Percentiles rank a stretch among this genome's conserved stretches.
Evolutionary conservation across 306 rosid genomes (phyloP).

Genomic region (Vicia faba): DNA sequence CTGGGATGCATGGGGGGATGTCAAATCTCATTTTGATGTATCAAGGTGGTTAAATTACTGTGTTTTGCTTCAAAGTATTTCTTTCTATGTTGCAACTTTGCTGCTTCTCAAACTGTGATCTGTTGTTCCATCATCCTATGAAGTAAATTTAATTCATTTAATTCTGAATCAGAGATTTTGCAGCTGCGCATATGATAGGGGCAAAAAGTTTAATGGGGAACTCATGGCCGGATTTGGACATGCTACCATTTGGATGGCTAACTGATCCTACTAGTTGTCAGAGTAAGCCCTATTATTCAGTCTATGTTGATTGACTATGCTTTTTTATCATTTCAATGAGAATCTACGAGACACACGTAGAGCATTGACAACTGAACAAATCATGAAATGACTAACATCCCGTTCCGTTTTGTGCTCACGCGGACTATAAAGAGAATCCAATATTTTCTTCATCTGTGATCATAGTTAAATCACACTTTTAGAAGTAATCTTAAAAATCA

Average conservation of each 20-base stretch:
- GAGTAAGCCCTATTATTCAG: background rate
- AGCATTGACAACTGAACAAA: too few relatives aligned
- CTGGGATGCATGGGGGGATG: slow-evolving; percentile 93
- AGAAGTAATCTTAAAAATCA: background rate
- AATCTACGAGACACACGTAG: too few relatives aligned
- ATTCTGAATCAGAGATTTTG: slow-evolving; percentile 65
- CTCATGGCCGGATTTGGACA: slow-evolving; percentile 98
- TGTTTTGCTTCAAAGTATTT: slow-evolving; percentile 22
- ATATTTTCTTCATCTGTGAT: too few relatives aligned
- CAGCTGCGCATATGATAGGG: slow-evolving; percentile 77
- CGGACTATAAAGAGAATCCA: background rate
- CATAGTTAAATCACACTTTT: background rate
- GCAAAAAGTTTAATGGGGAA: slow-evolving; percentile 66
- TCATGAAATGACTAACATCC: background rate
- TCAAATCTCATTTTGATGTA: slow-evolving; percentile 68
- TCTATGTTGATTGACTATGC: background rate
- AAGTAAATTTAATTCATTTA: slow-evolving; percentile 29
- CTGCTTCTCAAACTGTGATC: slow-evolving; percentile 27
- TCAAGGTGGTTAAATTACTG: slow-evolving; percentile 55
- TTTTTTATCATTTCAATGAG: background rate
- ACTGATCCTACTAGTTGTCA: slow-evolving; percentile 53
- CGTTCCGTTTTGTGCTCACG: background rate
- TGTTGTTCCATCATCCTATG: slow-evolving; percentile 13
- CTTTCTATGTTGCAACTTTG: slow-evolving; percentile 32
- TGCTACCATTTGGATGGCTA: slow-evolving; percentile 96